Evolutionary conservation across 2,329 filamentous ascomycete genomes (phyloP), one percentile per base, ranked within the genome.

Genomic region (Colletotrichum sublineola): DNA sequence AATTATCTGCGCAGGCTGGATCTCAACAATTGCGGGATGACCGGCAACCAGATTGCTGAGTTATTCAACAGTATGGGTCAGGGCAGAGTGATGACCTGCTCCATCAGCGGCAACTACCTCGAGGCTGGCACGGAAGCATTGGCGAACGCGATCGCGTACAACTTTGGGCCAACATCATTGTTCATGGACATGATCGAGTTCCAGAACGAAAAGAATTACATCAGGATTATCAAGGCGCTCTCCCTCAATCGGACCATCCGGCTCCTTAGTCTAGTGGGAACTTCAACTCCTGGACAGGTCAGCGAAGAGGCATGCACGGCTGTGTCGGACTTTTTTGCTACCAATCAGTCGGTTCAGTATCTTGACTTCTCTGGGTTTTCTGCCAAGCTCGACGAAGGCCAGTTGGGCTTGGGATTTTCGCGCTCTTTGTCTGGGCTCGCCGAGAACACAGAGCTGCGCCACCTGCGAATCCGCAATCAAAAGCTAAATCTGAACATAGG

Each of bases 161-260:
- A 84, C 18, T 83, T 84, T 73, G 86, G 86, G 1, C 87, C 87
- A 0, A 85, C 82, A 73, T 85, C 83, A 33, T 79, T 90, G 31
- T 86, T 86, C 74, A 78, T 89, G 73, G 86, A 89, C 74, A 89
- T 90, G 87, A 81, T 89, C n/a, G 87, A 89, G 73, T 89, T 90
- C 74, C 80, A 82, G 29, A 79, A 85, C 50, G 88, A 89, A 76
- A 77, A 77, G 12, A 88, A 84, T 75, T 90, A 87, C 74, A 82
- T 87, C 67, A 83, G 83, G 65, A 82, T 90, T 5, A 78, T 90
- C 71, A 80, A 79, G 20, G 86, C 87, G 2, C 79, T 90, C 62
- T 83, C 87, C 0, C 76, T 82, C n/a, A 88, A 87, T 71, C 83
- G 80, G 15, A 84, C 85, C 5, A 86, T 90, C 56, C 79, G 85